phyloP scores from a whole-genome alignment of 2,329 filamentous ascomycete species.

The Stemphylium lycopersici region DNA sequence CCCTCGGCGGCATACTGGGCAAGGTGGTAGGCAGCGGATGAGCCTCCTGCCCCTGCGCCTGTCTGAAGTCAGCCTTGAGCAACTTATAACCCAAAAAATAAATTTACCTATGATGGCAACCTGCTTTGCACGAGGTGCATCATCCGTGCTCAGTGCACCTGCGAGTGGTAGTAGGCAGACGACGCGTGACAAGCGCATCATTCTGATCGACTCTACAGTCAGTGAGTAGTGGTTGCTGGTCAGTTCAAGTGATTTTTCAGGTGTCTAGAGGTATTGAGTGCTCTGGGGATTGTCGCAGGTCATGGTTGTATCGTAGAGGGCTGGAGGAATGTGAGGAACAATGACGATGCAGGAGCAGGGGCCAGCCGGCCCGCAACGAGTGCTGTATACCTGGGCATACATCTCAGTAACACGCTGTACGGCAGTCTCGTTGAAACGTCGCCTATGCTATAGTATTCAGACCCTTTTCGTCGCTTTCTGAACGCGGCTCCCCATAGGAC shows the following conservation, averaged over 20 bases:
- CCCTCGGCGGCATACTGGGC: constrained; percentile 69
- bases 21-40: constrained; percentile 85
- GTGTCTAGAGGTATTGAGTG: not conserved
- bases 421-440: not conserved
- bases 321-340: not conserved
- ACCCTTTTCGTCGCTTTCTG: not conserved
- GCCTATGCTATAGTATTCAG: not conserved
- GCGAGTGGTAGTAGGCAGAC: constrained; percentile 25
- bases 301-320: constrained; percentile 9
- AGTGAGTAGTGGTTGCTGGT: not conserved
- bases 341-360: constrained; percentile 10
- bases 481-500: too few species aligned
- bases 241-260: not conserved
- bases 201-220: constrained; percentile 3
- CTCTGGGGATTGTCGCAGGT: constrained; percentile 4
- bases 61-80: constrained; percentile 9
- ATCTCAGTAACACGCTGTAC: not conserved
- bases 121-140: constrained; percentile 32
- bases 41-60: constrained; percentile 90
- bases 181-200: constrained; percentile 21
- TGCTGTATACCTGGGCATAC: not conserved
- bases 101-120: constrained; percentile 48
- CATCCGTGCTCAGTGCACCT: constrained; percentile 22
- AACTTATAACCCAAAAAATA: too few species aligned
- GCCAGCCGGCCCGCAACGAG: not conserved